These are phyloP conservation scores for Clathrospora elynae DNA, from an alignment of 2,329 filamentous ascomycete genomes.

Conservation along the genomic window DNA sequence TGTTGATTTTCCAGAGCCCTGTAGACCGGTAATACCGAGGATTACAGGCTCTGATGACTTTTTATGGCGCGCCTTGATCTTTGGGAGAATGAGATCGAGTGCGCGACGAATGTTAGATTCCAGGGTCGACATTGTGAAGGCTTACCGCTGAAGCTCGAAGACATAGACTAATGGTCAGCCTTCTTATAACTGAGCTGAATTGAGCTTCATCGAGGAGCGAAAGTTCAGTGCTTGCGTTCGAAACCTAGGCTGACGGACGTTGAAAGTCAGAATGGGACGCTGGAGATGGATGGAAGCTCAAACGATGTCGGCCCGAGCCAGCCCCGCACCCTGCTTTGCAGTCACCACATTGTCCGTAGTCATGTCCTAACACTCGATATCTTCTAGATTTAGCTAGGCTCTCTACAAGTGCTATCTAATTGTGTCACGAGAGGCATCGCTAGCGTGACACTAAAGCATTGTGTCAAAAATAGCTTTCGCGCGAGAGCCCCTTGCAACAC, in stretches of 20 bases:
- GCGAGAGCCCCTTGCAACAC: too few species aligned
- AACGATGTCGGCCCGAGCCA: conserved; percentile 11
- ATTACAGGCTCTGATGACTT: conserved; percentile 69
- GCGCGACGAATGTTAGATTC: conserved; percentile 37
- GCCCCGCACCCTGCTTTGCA: conserved; percentile 13
- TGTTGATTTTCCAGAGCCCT: conserved; percentile 92
- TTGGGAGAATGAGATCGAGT: conserved; percentile 37
- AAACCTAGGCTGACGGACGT: not conserved
- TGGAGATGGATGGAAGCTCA: conserved; percentile 2
- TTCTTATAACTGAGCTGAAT: too few species aligned
- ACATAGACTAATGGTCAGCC: not conserved
- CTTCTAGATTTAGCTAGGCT: too few species aligned
- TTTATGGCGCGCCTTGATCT: conserved; percentile 28
- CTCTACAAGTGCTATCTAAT: too few species aligned
- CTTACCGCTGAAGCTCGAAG: not conserved
- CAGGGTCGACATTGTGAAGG: conserved; percentile 30
- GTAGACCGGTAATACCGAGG: conserved; percentile 86
- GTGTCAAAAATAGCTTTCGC: too few species aligned
- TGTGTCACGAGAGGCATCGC: too few species aligned
- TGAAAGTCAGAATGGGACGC: conserved; percentile 4
- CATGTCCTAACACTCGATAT: too few species aligned
- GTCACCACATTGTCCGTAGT: too few species aligned
- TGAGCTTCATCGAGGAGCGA: not conserved
- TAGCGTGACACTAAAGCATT: too few species aligned
- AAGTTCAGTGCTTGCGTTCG: not conserved